phyloP scores from a whole-genome alignment of 352 stramenopile genomes.

The Thraustochytrium sp. region DNA sequence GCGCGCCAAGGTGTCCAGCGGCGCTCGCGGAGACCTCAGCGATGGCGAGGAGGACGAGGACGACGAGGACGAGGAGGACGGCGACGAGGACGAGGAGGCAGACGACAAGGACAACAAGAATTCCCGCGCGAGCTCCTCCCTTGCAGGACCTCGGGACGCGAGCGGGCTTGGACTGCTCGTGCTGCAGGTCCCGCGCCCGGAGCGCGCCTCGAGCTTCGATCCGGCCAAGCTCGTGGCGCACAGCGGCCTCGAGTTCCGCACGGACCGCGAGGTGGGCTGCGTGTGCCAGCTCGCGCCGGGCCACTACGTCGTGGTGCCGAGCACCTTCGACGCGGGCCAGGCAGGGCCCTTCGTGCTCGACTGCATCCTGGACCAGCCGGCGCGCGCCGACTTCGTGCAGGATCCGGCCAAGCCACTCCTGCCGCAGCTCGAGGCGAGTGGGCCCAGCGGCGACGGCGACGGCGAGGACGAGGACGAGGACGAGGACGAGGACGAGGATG shows the following conservation, averaged over 20 bases:
- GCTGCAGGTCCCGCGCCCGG: not conserved
- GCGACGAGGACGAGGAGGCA: not conserved
- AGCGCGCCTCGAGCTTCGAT: not conserved
- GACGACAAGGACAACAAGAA: not conserved
- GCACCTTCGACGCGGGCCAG: not conserved
- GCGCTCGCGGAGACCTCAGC: no score
- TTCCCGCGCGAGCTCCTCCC: not conserved
- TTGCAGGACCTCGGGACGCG: not conserved
- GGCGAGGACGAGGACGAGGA: not conserved
- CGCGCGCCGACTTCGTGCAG: not conserved
- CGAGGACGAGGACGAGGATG: not conserved
- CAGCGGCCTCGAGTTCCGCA: not conserved
- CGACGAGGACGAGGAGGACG: not conserved
- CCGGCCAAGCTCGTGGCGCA: not conserved
- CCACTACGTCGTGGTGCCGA: constrained; percentile 19
- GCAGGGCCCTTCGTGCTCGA: not conserved
- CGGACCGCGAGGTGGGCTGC: not conserved
- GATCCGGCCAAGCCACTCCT: not conserved
- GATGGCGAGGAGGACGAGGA: not conserved
- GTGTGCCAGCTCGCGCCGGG: not conserved
- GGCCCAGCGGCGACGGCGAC: not conserved
- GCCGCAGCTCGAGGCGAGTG: not conserved
- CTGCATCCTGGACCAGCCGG: not conserved
- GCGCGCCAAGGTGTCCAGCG: no score
- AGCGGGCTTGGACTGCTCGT: constrained; percentile 2